These are phyloP conservation scores for Vigna nakashimae DNA, from an alignment of 306 rosid species.

Conservation along the genomic window DNA sequence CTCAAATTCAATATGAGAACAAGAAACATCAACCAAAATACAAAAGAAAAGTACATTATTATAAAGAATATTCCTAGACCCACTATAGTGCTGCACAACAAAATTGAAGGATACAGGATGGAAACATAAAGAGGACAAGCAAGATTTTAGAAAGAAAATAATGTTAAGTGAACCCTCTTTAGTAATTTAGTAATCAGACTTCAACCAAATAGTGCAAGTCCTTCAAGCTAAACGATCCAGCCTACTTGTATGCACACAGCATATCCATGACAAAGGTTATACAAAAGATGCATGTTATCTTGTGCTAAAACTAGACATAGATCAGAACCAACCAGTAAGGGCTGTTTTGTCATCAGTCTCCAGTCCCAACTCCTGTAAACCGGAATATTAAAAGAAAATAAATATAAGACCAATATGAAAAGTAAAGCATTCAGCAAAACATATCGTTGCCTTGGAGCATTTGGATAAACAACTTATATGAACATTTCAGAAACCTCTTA, in stretches of 20 bases:
- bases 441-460: neutral
- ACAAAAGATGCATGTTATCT: conserved; percentile 21
- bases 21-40: conserved; percentile 28
- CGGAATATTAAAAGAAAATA: conserved; percentile 37
- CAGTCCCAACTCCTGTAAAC: conserved; percentile 89
- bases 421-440: conserved; percentile 27
- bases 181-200: conserved; percentile 30
- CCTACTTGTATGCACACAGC: conserved; percentile 25
- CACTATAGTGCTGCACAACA: neutral
- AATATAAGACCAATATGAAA: conserved; percentile 10
- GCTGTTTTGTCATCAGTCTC: conserved; percentile 99
- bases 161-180: conserved; percentile 20
- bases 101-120: neutral
- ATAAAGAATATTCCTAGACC: conserved; percentile 27
- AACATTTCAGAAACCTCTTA: neutral
- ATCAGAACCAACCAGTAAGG: conserved; percentile 82
- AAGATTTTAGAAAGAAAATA: neutral
- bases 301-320: conserved; percentile 23
- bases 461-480: neutral
- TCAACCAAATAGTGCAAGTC: conserved; percentile 26
- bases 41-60: neutral
- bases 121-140: conserved; percentile 8
- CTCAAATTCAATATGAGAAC: conserved; percentile 17
- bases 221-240: neutral
- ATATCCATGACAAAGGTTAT: conserved; percentile 24